These are phyloP conservation scores for Bipolaris sorokiniana DNA, from an alignment of 2,329 filamentous ascomycete genomes.

Conservation along the genomic window DNA sequence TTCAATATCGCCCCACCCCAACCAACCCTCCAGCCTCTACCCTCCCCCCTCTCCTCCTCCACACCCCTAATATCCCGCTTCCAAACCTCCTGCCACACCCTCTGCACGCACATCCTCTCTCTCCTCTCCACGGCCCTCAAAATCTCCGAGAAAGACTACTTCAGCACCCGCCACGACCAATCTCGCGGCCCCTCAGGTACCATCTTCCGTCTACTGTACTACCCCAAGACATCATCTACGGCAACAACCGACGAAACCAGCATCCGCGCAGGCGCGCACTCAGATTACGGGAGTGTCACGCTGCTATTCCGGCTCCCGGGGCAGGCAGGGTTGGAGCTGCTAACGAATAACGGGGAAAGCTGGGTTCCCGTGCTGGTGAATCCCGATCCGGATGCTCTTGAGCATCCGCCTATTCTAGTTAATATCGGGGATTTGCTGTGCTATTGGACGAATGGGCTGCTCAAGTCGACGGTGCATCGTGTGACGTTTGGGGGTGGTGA, in stretches of 20 bases:
- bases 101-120: conserved; percentile 75
- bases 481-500: conserved; percentile 70
- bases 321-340: conserved; percentile 86
- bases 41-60: conserved; percentile 65
- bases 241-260: conserved; percentile 55
- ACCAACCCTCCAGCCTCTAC: conserved; percentile 72
- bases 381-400: conserved; percentile 64
- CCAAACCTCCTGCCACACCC: conserved; percentile 69
- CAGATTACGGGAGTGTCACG: conserved; percentile 76
- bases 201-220: conserved; percentile 62
- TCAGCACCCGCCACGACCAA: conserved; percentile 66
- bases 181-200: conserved; percentile 58
- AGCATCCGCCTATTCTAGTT: conserved; percentile 60
- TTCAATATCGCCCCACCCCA: conserved; percentile 89
- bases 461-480: conserved; percentile 87
- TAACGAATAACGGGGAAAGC: conserved; percentile 58
- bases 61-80: conserved; percentile 70
- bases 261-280: conserved; percentile 88
- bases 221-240: conserved; percentile 38
- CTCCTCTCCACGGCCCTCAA: conserved; percentile 80
- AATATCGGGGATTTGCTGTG: conserved; percentile 75
- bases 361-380: conserved; percentile 55
- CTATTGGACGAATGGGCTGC: conserved; percentile 89
- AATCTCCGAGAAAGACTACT: conserved; percentile 60
- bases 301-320: conserved; percentile 83